A percentile compares a stretch with the other conserved stretches of the same genome.
Evolutionary conservation across 352 stramenopile genomes (phyloP).

Genomic region (Globisporangium takayamanum): DNA sequence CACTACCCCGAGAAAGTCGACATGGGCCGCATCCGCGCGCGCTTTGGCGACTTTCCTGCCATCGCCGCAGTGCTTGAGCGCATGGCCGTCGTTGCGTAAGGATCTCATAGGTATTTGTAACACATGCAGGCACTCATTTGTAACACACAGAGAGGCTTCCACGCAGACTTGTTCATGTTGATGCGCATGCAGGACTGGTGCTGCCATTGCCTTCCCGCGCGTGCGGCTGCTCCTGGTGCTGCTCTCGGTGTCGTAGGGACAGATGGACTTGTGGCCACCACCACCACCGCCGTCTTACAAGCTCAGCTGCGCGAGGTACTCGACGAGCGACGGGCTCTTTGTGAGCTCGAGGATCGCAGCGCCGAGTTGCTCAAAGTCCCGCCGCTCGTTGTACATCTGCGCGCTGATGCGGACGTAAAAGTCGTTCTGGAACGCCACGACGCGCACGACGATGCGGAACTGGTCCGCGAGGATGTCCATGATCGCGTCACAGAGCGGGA

Average conservation of each 20-base stretch:
- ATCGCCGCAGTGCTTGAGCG: conserved; percentile 6
- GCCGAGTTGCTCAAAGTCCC: conserved; percentile 70
- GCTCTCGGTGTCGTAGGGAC: no score
- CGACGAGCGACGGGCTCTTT: conserved; percentile 49
- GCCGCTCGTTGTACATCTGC: conserved; percentile 83
- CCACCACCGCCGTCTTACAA: conserved; percentile 22
- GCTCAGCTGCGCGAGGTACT: conserved; percentile 60
- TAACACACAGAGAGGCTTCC: not conserved
- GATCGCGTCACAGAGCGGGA: conserved; percentile 63
- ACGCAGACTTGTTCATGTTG: no score
- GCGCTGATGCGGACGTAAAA: conserved; percentile 79
- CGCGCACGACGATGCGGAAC: conserved; percentile 63
- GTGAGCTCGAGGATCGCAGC: conserved; percentile 70
- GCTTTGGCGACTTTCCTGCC: conserved; percentile 4
- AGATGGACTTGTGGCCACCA: no score
- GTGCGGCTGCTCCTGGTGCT: no score
- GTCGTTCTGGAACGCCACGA: conserved; percentile 56
- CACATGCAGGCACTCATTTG: no score
- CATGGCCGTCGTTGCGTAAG: not conserved
- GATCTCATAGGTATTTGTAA: not conserved
- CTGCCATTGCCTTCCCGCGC: no score
- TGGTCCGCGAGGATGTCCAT: conserved; percentile 77
- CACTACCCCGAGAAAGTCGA: conserved; percentile 14
- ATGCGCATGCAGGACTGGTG: no score
- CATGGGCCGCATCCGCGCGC: conserved; percentile 6